These are phyloP conservation scores for Sporisorium scitamineum DNA, from an alignment of 1,284 basidiomycete species.

Conservation along the genomic window DNA sequence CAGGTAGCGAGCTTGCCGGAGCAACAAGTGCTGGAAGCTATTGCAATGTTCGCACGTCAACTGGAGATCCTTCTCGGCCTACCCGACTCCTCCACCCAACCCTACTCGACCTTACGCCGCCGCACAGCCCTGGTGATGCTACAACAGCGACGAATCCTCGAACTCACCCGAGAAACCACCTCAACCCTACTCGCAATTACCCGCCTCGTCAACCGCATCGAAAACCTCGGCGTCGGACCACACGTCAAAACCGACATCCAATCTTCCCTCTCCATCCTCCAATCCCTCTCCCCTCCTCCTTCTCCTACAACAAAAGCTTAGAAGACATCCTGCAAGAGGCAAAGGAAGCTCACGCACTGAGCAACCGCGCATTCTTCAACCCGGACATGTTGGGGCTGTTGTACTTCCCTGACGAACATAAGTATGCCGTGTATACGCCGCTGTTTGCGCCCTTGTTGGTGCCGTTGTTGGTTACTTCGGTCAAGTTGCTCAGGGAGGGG, in stretches of 20 bases:
- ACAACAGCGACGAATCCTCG: slow-evolving; percentile 48
- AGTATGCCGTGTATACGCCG: slow-evolving; percentile 69
- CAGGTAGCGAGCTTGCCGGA: slow-evolving; percentile 19
- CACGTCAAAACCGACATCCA: slow-evolving; percentile 49
- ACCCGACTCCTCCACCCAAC: not conserved
- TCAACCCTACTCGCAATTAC: slow-evolving; percentile 59
- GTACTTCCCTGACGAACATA: slow-evolving; percentile 78
- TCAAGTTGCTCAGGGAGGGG: slow-evolving; percentile 66
- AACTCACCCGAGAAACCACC: slow-evolving; percentile 40
- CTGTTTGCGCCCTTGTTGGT: slow-evolving; percentile 73
- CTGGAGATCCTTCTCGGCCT: slow-evolving; percentile 83
- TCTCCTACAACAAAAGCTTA: slow-evolving; percentile 40
- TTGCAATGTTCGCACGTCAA: slow-evolving; percentile 81
- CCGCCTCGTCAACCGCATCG: slow-evolving; percentile 57
- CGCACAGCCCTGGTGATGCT: slow-evolving; percentile 30
- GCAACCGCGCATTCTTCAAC: slow-evolving; percentile 94
- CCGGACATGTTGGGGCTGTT: slow-evolving; percentile 94
- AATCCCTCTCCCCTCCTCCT: slow-evolving; percentile 66
- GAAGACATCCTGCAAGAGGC: slow-evolving; percentile 75
- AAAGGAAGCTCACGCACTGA: slow-evolving; percentile 77
- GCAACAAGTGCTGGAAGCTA: slow-evolving; percentile 73
- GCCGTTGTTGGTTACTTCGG: slow-evolving; percentile 80
- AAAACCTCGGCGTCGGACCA: slow-evolving; percentile 59
- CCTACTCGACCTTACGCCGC: not conserved
- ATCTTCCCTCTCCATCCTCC: slow-evolving; percentile 21